A percentile compares a stretch with the other conserved stretches of the same genome.
phyloP scores from a whole-genome alignment of 441 rosid species.

The Francoa sonchifolia region DNA sequence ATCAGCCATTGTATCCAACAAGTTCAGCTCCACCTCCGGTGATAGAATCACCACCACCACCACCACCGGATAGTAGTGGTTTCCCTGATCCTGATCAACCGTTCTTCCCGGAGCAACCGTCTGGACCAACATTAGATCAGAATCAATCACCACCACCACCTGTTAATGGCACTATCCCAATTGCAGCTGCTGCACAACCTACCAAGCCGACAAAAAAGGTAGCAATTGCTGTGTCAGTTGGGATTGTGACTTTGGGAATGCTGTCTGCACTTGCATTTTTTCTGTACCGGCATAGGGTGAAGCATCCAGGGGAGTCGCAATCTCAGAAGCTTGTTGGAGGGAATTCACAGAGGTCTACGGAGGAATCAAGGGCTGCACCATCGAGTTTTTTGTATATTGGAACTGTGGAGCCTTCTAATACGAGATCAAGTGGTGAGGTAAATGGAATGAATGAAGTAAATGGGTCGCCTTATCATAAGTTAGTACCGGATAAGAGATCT shows the following conservation, averaged over 20 bases:
- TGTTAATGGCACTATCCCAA: constrained; percentile 48
- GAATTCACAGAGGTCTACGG: constrained; percentile 35
- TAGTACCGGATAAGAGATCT: constrained; percentile 54
- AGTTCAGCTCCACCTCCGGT: constrained; percentile 51
- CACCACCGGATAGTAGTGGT: constrained; percentile 19
- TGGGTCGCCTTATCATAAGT: constrained; percentile 62
- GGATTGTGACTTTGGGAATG: constrained; percentile 91
- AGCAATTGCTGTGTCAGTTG: constrained; percentile 78
- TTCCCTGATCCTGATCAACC: constrained; percentile 61
- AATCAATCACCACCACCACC: constrained; percentile 27
- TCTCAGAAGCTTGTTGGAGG: constrained; percentile 59
- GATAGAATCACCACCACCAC: constrained; percentile 14
- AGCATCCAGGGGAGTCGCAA: constrained; percentile 48
- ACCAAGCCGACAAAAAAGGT: constrained; percentile 66
- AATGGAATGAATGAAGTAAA: constrained; percentile 28
- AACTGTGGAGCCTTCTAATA: constrained; percentile 55
- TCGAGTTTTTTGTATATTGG: constrained; percentile 81
- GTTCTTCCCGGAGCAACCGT: constrained; percentile 79
- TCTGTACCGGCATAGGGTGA: constrained; percentile 58
- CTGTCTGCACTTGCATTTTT: constrained; percentile 80
- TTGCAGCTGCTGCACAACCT: constrained; percentile 55
- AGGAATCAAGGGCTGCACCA: constrained; percentile 48
- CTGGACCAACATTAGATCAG: constrained; percentile 38
- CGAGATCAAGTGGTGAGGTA: constrained; percentile 29
- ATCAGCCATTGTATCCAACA: constrained; percentile 74